A percentile compares a stretch with the other conserved stretches of the same genome.
These are phyloP conservation scores for Phytophthora fragariae DNA, from an alignment of 352 stramenopile genomes.

Conservation along the genomic window DNA sequence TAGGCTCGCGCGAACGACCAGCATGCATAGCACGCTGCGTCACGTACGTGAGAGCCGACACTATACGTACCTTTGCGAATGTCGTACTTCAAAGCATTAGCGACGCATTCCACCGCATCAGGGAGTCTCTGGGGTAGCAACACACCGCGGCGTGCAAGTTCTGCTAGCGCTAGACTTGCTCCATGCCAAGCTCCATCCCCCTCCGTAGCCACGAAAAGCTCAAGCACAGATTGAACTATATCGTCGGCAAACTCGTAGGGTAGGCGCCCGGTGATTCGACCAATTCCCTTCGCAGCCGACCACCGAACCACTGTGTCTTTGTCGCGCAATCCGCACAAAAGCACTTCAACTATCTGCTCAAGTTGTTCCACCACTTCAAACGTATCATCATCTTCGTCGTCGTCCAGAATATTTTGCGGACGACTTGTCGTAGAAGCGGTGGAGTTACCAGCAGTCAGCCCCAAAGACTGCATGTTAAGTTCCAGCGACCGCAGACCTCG, in stretches of 20 bases:
- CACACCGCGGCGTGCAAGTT: constrained; percentile 95
- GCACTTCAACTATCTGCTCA: constrained; percentile 96
- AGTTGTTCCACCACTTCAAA: constrained; percentile 95
- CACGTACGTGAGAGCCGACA: constrained; percentile 97
- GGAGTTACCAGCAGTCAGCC: constrained; percentile 28
- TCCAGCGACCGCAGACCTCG: constrained; percentile 93
- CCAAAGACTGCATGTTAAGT: constrained; percentile 87
- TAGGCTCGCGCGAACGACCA: constrained; percentile 98
- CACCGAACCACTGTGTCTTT: constrained; percentile 98
- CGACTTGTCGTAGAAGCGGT: constrained; percentile 1
- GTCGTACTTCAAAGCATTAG: constrained; percentile 95
- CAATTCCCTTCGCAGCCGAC: constrained; percentile 99
- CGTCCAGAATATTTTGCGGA: constrained; percentile 1
- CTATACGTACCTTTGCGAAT: constrained; percentile 94
- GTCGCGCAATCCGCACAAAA: constrained; percentile 91
- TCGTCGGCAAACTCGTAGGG: constrained; percentile 96
- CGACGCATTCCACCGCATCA: constrained; percentile 94
- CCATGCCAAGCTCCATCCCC: constrained; percentile 97
- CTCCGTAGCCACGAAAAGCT: constrained; percentile 94
- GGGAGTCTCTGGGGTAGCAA: constrained; percentile 93
- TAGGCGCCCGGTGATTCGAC: constrained; percentile 95
- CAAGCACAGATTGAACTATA: constrained; percentile 96
- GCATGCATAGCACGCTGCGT: constrained; percentile 98
- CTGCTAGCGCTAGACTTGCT: constrained; percentile 96
- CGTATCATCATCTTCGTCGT: constrained; percentile 50